Evolutionary conservation across 495 filamentous ascomycete genomes (phyloP).

Genomic region (Aspergillus affinis): DNA sequence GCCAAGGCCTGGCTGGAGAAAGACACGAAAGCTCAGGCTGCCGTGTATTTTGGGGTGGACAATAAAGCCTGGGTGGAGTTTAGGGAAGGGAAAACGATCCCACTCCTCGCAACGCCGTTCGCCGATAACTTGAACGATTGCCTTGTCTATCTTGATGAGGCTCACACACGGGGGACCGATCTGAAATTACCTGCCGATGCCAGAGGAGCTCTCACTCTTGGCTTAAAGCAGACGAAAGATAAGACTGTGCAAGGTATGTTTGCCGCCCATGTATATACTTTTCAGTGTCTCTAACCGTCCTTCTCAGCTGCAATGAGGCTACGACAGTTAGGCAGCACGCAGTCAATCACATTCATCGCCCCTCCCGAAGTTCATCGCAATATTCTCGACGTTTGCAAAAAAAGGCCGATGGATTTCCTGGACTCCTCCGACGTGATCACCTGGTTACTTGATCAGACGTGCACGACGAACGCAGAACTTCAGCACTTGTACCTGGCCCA

Average conservation of each 20-base stretch:
- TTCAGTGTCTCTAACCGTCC: conserved; percentile 4
- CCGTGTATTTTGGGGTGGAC: conserved; percentile 53
- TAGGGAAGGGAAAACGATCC: conserved; percentile 40
- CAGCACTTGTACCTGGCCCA: conserved; percentile 57
- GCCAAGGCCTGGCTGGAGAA: conserved; percentile 48
- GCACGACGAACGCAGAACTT: conserved; percentile 52
- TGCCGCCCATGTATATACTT: neutral
- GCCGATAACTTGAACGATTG: conserved; percentile 56
- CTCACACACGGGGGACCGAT: conserved; percentile 74
- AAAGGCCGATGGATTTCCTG: conserved; percentile 4
- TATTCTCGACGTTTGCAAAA: conserved; percentile 39
- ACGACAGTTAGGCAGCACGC: conserved; percentile 52
- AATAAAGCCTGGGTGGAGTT: conserved; percentile 46
- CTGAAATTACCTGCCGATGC: conserved; percentile 59
- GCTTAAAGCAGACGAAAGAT: conserved; percentile 66
- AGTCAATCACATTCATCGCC: conserved; percentile 61
- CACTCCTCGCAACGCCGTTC: conserved; percentile 59
- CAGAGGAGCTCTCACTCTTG: conserved; percentile 67
- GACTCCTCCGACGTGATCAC: conserved; percentile 55
- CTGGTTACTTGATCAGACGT: conserved; percentile 65
- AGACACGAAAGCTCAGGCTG: conserved; percentile 46
- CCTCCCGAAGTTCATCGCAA: conserved; percentile 59
- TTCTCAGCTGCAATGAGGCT: conserved; percentile 62
- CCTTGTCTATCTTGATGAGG: conserved; percentile 72
- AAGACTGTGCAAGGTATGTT: conserved; percentile 66